phyloP scores from a whole-genome alignment of 371 early-diverging fungal species.

The Gilbertella persicaria region DNA sequence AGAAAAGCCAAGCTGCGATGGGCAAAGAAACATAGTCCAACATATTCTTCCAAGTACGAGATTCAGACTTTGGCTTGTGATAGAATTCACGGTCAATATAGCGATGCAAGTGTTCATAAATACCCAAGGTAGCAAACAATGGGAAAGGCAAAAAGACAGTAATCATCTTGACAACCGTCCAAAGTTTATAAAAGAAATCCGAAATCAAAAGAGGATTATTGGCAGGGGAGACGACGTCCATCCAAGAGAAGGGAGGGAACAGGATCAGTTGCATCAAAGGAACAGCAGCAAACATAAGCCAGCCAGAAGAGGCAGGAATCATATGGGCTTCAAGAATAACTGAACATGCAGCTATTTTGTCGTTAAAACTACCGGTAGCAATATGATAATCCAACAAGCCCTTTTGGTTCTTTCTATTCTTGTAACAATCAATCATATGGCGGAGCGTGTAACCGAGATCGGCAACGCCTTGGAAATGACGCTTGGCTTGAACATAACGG shows the following conservation, averaged over 20 bases:
- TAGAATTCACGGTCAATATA: conserved; percentile 49
- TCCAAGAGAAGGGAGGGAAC: conserved; percentile 46
- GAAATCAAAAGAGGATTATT: conserved; percentile 51
- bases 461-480: conserved; percentile 66
- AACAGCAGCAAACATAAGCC: conserved; percentile 64
- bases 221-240: conserved; percentile 41
- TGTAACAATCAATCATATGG: conserved; percentile 19
- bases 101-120: conserved; percentile 55
- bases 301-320: conserved; percentile 59
- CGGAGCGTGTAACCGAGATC: conserved; percentile 58
- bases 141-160: conserved; percentile 57
- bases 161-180: conserved; percentile 52
- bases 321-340: conserved; percentile 58
- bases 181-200: conserved; percentile 50
- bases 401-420: conserved; percentile 22
- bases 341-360: conserved; percentile 46
- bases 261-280: conserved; percentile 56
- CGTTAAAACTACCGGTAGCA: conserved; percentile 25
- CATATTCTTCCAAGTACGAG: conserved; percentile 48
- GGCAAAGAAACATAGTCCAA: conserved; percentile 53
- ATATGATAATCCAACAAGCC: conserved; percentile 21
- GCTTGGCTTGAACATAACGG: conserved; percentile 71
- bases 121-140: conserved; percentile 46
- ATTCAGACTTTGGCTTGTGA: conserved; percentile 43
- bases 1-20: conserved; percentile 56